phyloP scores from a whole-genome alignment of 352 stramenopile species.

The Thraustochytrium striatum region DNA sequence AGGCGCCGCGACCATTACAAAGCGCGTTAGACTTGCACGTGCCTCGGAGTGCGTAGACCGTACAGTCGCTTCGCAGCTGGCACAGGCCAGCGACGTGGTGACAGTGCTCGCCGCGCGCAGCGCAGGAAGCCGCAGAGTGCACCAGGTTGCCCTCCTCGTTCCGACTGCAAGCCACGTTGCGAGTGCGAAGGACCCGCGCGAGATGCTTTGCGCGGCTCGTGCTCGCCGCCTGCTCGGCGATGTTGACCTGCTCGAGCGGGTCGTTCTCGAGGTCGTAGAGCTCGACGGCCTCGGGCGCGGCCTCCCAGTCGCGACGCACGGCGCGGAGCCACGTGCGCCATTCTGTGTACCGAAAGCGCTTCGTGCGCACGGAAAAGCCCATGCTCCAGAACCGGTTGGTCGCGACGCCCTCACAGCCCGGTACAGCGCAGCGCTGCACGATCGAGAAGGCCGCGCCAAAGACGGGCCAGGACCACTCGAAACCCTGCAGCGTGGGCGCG shows the following conservation, averaged over 20 bases:
- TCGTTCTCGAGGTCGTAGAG: conserved; percentile 14
- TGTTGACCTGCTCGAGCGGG: not conserved
- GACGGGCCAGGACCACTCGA: conserved; percentile 5
- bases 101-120: no score
- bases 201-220: no score
- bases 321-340: conserved; percentile 24
- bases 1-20: no score
- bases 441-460: not conserved
- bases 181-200: no score
- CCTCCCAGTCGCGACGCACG: not conserved
- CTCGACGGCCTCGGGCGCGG: conserved; percentile 5
- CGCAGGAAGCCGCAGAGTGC: no score
- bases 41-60: no score
- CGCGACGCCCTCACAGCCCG: not conserved
- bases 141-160: no score
- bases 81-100: no score
- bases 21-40: no score
- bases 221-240: no score
- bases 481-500: not conserved
- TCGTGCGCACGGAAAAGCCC: conserved; percentile 38
- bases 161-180: no score
- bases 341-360: conserved; percentile 39
- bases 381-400: conserved; percentile 5
- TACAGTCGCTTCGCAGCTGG: no score
- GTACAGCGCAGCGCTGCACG: conserved; percentile 2